phyloP scores from a whole-genome alignment of 805 yeast genomes.

The Wickerhamia fluorescens region DNA sequence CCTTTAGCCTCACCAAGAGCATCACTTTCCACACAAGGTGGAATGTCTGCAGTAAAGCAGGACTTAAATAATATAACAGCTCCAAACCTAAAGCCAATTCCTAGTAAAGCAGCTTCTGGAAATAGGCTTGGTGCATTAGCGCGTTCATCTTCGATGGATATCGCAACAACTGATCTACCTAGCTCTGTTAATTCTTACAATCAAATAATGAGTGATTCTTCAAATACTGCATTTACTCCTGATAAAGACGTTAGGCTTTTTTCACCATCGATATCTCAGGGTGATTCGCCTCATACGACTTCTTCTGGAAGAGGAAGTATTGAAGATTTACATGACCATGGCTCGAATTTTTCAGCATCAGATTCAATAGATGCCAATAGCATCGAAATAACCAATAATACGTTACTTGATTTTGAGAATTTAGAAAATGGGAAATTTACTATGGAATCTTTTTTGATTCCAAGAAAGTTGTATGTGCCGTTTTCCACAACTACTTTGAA shows the following conservation, averaged over 20 bases:
- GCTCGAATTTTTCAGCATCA: no score
- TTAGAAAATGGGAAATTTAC: slow-evolving; percentile 21
- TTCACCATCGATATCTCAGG: slow-evolving; percentile 4
- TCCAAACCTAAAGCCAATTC: slow-evolving; percentile 14
- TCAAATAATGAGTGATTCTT: no score
- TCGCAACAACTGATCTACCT: slow-evolving; percentile 1
- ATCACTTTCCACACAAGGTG: slow-evolving; percentile 34
- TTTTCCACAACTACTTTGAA: slow-evolving; percentile 53
- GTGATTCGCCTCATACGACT: slow-evolving; percentile 3
- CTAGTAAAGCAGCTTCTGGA: slow-evolving; percentile 1
- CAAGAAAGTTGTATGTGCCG: slow-evolving; percentile 65
- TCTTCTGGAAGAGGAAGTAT: slow-evolving; percentile 6
- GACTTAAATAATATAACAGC: slow-evolving; percentile 12
- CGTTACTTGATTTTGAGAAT: slow-evolving; percentile 30
- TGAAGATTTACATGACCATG: slow-evolving; percentile 3
- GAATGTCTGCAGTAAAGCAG: slow-evolving; percentile 1
- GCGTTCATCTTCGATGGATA: slow-evolving; percentile 1
- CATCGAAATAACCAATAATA: no score
- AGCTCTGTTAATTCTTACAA: slow-evolving; percentile 1
- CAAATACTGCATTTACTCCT: no score
- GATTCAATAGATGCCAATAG: no score
- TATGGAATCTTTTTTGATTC: slow-evolving; percentile 58
- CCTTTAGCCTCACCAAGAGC: slow-evolving; percentile 44
- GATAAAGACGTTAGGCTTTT: slow-evolving; percentile 5
- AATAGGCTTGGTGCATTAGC: not conserved